Base-by-base conservation (phyloP, 805 yeast species). In the Metschnikowia bowlesiae region DNA sequence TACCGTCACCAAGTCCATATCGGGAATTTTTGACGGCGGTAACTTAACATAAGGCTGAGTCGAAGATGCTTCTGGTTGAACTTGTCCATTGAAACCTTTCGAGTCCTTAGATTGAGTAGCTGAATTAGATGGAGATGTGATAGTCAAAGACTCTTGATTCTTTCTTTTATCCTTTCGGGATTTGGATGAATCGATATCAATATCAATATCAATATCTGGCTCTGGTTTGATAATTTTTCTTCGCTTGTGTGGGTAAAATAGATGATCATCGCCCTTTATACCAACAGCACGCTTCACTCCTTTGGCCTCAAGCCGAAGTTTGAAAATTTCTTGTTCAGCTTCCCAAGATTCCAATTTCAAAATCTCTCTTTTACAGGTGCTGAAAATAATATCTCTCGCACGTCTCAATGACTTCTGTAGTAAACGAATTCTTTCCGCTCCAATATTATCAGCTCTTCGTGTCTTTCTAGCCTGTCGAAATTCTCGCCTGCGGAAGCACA, bases 401-500 rank as follows among this genome's bases (percentile, higher is more conserved):
- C 83, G 78, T 54, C 81, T 85, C 70, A 94, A 75, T 53, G 94
- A 96, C 53, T 78, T 78, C 54, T 86, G 88, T 32, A 94, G 72
- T 50, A 80, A 65, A 22, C 94, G 78, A 45, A 94, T 74, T 56
- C 91, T 81, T 66, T 91, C 97, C 11, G 90, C 85, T 58, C 94
- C 89, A 59, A 89, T 87, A 33, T 87, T 80, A 70, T 94, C 99
- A 0, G 97, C 88, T 56, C 98, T 82, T 67, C 99, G 82, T 0
- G 99, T 94, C 67, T 94, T 94, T 67, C 99, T 85, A 31, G 95
- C 94, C 64, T 88, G 97, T 57, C 99, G 82, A 56, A 89, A 85
- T 63, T 91, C 98, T 67, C 99, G 85, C 58, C 97, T 83, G 62
- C 99, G 81, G 75, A 94, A 94, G 71, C 97, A 89, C 38, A 89